phyloP scores from a whole-genome alignment of 2,329 filamentous ascomycete species.

The Westerdykella ornata region DNA sequence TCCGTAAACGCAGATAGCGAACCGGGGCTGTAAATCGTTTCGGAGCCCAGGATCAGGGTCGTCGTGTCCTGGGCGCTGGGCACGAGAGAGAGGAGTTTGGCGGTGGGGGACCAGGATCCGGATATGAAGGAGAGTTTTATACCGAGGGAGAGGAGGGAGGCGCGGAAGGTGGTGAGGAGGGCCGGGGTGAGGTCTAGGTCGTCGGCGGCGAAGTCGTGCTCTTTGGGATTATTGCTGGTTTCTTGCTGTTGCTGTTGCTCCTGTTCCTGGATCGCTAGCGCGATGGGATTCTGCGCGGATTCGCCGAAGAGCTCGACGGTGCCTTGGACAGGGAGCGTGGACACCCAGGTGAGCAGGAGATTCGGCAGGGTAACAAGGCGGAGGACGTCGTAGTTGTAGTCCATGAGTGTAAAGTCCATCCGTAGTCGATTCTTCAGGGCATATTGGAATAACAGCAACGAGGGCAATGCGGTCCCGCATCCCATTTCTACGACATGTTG shows the following conservation, averaged over 20 bases:
- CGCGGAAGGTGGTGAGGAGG: constrained; percentile 54
- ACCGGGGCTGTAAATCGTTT: constrained; percentile 77
- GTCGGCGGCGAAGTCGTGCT: constrained; percentile 25
- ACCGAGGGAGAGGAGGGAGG: constrained; percentile 44
- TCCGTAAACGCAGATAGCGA: constrained; percentile 63
- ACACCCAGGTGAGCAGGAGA: constrained; percentile 60
- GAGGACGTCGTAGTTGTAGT: constrained; percentile 74
- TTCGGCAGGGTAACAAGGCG: constrained; percentile 75
- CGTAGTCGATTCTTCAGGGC: constrained; percentile 43
- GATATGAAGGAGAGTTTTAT: constrained; percentile 63
- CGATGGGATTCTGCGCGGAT: constrained; percentile 14
- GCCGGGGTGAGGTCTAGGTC: constrained; percentile 59
- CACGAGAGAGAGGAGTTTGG: constrained; percentile 55
- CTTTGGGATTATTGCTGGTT: not conserved
- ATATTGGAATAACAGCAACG: constrained; percentile 63
- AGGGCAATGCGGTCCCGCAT: constrained; percentile 70
- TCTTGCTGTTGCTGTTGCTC: not conserved
- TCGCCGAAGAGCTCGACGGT: constrained; percentile 11
- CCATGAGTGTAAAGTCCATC: constrained; percentile 61
- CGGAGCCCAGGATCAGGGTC: constrained; percentile 58
- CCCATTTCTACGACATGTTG: constrained; percentile 58
- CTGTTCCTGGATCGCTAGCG: not conserved
- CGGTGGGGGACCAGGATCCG: constrained; percentile 60
- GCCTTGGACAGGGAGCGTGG: constrained; percentile 14
- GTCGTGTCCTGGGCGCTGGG: constrained; percentile 35